Base-by-base conservation (phyloP, 345 rosid species). In the Linum usitatissimum region DNA sequence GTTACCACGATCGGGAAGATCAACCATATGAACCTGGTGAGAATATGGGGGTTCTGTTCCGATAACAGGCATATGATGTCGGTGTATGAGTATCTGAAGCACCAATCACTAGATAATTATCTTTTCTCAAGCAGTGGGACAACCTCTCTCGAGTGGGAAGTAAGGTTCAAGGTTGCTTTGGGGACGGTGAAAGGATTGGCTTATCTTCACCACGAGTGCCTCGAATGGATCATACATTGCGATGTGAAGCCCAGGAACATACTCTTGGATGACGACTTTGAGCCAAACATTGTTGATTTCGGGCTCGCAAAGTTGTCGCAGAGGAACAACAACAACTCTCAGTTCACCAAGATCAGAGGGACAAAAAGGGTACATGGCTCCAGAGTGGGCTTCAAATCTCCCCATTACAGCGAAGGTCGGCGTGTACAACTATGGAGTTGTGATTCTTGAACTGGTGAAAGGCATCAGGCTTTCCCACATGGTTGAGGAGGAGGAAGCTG, bases 361-460 rank as follows among this genome's bases (percentile, higher is more conserved):
- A 77, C 84, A n/a, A 5, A 72, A 70, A 59, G 77, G 80, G 34
- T 76, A 76, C 72, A 69, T 76, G 76, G 80, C 77, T 28, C 80
- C 80, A 6, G 80, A 73, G 66, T 73, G 81, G 81, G 75, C 75
- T 42, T 13, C 54, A 30, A 73, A 73, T 61, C 78, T 68, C 30
- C 80, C 80, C 0, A 71, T 76, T 48, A 78, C 78, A 0, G 69
- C 78, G 3, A 75, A 80, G 63, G 77, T 78, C 1, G 82, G 78
- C 21, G 82, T 76, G 0, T 81, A 76, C 28, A 67, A 82, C 61
- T 81, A 68, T 4, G 77, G 78, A 6, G 73, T 81, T 40, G 75
- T 78, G 75, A 57, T 76, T 60, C 77, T 81, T 0, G 79, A 81
- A 63, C 30, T 78, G 71, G 73, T 73, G 65, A 77, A 73, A 58